These are phyloP conservation scores for Blastosporella zonata DNA, from an alignment of 1,284 basidiomycete genomes.

Conservation along the genomic window DNA sequence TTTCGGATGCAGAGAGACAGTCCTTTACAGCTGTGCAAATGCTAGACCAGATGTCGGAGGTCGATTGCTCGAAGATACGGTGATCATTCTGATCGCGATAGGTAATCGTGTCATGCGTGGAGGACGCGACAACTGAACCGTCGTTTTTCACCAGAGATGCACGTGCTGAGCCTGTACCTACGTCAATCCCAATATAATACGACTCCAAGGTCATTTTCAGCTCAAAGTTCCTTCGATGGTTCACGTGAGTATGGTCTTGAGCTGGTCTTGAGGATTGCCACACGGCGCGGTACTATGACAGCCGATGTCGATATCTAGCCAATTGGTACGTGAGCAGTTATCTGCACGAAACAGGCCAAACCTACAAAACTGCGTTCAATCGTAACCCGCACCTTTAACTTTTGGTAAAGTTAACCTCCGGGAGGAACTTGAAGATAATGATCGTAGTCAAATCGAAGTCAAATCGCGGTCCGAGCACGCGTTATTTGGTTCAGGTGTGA, in stretches of 20 bases:
- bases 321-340: too few relatives aligned
- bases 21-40: constrained; percentile 71
- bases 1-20: constrained; percentile 62
- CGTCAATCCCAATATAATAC: constrained; percentile 72
- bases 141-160: constrained; percentile 78
- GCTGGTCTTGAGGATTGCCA: not conserved
- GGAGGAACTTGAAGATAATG: too few relatives aligned
- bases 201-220: constrained; percentile 28
- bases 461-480: too few relatives aligned
- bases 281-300: too few relatives aligned
- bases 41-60: constrained; percentile 82
- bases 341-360: too few relatives aligned
- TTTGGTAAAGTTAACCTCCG: too few relatives aligned
- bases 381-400: too few relatives aligned
- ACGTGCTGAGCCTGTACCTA: constrained; percentile 92
- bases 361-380: too few relatives aligned
- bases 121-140: constrained; percentile 79
- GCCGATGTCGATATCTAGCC: too few relatives aligned
- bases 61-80: constrained; percentile 94
- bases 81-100: constrained; percentile 85
- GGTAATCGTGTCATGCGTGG: constrained; percentile 77
- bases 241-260: not conserved
- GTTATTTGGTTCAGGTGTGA: too few relatives aligned
- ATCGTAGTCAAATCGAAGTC: too few relatives aligned
- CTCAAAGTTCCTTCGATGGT: too few relatives aligned